Percentiles rank a stretch among this genome's conserved stretches.
phyloP scores from a whole-genome alignment of 2,329 filamentous ascomycete genomes.

The Phyllosticta capitalensis region DNA sequence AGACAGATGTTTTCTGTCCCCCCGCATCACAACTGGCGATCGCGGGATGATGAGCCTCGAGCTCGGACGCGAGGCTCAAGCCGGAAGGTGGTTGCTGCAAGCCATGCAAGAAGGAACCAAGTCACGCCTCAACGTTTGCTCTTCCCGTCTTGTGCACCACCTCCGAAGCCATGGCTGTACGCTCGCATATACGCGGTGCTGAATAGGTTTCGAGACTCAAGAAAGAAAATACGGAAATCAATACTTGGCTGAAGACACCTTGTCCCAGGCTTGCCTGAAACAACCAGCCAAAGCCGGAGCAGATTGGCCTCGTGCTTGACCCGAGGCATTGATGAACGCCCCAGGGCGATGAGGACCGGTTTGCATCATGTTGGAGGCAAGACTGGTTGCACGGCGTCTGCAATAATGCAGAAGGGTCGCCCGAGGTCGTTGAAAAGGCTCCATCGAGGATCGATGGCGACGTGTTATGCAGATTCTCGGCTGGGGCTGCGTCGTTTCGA shows the following conservation, averaged over 20 bases:
- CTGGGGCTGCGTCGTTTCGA: neutral
- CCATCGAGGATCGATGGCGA: neutral
- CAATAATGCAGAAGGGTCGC: neutral
- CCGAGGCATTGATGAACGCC: neutral
- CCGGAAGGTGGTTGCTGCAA: neutral
- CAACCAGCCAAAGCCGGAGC: neutral
- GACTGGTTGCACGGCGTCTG: neutral
- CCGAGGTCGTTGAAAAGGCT: neutral
- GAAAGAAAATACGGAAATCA: neutral
- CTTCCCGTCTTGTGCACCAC: neutral
- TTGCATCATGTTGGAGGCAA: neutral
- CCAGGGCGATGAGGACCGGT: neutral
- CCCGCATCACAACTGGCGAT: neutral
- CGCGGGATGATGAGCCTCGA: neutral
- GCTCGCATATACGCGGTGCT: neutral
- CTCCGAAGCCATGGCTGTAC: neutral
- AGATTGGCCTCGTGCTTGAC: neutral
- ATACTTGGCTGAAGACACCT: neutral
- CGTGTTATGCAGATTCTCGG: neutral
- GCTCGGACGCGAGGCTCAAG: neutral
- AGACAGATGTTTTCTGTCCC: neutral
- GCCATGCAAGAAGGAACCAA: neutral
- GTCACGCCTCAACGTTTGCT: neutral
- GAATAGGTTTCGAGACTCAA: neutral
- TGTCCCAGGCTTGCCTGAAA: neutral